A percentile compares a stretch with the other conserved stretches of the same genome.
phyloP scores from a whole-genome alignment of 1,139 yeast species.

The Hansenula lynferdii region DNA sequence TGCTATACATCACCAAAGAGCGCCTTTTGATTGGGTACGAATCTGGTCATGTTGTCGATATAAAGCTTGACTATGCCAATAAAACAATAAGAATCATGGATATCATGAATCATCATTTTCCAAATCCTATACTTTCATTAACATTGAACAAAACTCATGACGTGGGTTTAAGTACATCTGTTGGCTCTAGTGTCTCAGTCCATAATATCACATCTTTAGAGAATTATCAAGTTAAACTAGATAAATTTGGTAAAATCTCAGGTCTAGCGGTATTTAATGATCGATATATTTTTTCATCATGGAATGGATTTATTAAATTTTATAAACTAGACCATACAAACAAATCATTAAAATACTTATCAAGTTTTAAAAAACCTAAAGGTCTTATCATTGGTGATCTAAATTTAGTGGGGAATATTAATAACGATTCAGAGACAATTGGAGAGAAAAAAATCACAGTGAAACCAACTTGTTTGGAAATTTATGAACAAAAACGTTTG shows the following conservation, averaged over 20 bases:
- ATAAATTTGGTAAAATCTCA: constrained; percentile 15
- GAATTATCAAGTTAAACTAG: constrained; percentile 6
- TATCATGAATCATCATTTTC: constrained; percentile 29
- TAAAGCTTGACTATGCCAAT: constrained; percentile 25
- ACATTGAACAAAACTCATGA: constrained; percentile 17
- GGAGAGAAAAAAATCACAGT: constrained; percentile 9
- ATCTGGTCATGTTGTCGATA: constrained; percentile 46
- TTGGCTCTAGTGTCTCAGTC: constrained; percentile 28
- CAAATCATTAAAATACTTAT: constrained; percentile 7
- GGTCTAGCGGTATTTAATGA: constrained; percentile 10
- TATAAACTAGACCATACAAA: constrained; percentile 6
- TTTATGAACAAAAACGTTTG: neutral
- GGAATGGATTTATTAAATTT: constrained; percentile 23
- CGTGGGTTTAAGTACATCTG: constrained; percentile 39
- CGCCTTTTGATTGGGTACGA: constrained; percentile 47
- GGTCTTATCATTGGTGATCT: constrained; percentile 19
- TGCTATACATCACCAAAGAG: constrained; percentile 29
- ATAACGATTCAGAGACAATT: constrained; percentile 16
- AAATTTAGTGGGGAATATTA: constrained; percentile 19
- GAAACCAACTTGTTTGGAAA: constrained; percentile 15
- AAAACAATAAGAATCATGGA: constrained; percentile 8
- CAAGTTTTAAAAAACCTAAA: constrained; percentile 17
- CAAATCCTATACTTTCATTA: constrained; percentile 47
- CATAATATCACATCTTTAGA: constrained; percentile 21
- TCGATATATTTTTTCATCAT: constrained; percentile 20